These are phyloP conservation scores for Marsdenia floribunda DNA, from an alignment of 257 asterid species.

Conservation along the genomic window DNA sequence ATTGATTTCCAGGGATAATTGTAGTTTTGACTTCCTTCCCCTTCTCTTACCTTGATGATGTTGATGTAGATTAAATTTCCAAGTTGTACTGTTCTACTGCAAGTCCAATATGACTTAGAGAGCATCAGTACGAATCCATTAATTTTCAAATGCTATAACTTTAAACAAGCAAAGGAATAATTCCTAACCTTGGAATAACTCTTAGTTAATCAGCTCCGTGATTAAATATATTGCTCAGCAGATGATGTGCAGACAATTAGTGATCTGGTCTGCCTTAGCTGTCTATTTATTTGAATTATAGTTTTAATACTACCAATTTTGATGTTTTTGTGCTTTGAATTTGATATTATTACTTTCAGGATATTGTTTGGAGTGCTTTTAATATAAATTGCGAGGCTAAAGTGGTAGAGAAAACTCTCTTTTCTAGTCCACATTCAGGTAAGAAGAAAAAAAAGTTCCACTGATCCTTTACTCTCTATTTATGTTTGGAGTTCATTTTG, in stretches of 20 bases:
- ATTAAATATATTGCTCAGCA: neutral
- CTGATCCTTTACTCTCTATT: neutral
- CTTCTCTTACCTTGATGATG: neutral
- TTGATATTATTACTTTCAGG: constrained; percentile 39
- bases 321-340: constrained; percentile 2
- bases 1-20: neutral
- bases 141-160: neutral
- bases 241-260: neutral
- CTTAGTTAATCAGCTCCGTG: neutral
- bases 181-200: neutral
- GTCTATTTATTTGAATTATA: neutral
- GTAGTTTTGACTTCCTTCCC: neutral
- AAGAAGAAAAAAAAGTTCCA: constrained; percentile 14
- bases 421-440: constrained; percentile 64
- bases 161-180: neutral
- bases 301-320: neutral
- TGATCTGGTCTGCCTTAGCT: neutral
- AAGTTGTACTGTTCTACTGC: neutral
- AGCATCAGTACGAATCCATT: neutral
- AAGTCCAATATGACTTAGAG: neutral
- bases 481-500: neutral
- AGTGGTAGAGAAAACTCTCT: constrained; percentile 55
- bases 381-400: constrained; percentile 51
- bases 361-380: constrained; percentile 66
- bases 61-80: neutral